Evolutionary conservation across 2,329 filamentous ascomycete species (phyloP).

Genomic region (Arthrinium puccinioides): DNA sequence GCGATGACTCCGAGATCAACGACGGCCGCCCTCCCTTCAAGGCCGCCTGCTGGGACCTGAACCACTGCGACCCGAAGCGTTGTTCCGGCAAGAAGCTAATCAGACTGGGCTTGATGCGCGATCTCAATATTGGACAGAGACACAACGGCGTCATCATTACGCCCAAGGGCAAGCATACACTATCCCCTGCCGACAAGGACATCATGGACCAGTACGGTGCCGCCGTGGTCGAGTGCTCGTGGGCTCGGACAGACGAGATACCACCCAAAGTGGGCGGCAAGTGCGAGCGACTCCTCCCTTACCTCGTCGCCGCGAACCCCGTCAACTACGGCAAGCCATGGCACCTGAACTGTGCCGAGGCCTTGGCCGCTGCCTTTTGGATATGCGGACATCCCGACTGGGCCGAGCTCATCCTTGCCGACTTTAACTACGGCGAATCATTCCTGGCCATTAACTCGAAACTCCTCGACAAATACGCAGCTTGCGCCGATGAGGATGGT

Average conservation of each 20-base stretch:
- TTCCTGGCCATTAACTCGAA: conserved; percentile 88
- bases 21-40: conserved; percentile 59
- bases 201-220: conserved; percentile 84
- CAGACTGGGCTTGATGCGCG: conserved; percentile 85
- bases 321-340: conserved; percentile 97
- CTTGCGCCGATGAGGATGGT: conserved; percentile 71
- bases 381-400: conserved; percentile 91
- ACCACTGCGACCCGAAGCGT: conserved; percentile 93
- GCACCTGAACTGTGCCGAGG: conserved; percentile 93
- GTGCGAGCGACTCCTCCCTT: conserved; percentile 84
- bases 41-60: conserved; percentile 95
- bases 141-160: conserved; percentile 90
- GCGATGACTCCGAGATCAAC: conserved; percentile 24
- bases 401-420: conserved; percentile 74
- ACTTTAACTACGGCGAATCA: conserved; percentile 80
- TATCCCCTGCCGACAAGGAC: conserved; percentile 76
- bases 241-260: conserved; percentile 87
- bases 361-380: conserved; percentile 82
- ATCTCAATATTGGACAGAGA: conserved; percentile 85
- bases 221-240: conserved; percentile 94
- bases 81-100: conserved; percentile 96
- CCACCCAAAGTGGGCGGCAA: conserved; percentile 85
- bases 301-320: conserved; percentile 91
- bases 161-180: conserved; percentile 80
- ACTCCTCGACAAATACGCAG: conserved; percentile 76